Evolutionary conservation across 176 grass and related monocot genomes (phyloP).

Genomic region (Phragmites australis): DNA sequence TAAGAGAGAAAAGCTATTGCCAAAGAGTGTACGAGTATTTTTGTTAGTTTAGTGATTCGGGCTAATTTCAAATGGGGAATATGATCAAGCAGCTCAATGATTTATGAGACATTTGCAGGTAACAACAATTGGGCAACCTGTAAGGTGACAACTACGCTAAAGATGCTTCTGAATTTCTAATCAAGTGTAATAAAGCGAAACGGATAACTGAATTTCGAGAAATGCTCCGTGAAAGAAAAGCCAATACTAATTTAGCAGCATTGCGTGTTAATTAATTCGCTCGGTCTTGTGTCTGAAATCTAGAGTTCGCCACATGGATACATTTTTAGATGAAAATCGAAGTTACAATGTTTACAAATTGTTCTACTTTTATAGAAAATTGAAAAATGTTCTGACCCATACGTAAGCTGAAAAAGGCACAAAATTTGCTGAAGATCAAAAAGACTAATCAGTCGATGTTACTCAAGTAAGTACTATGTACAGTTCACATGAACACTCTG

Average conservation of each 20-base stretch:
- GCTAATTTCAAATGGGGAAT: not conserved
- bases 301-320: not conserved
- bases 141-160: not conserved
- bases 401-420: not conserved
- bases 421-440: not conserved
- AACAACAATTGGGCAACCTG: not conserved
- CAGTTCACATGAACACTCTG: conserved; percentile 33
- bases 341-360: too few species aligned
- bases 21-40: not conserved
- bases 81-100: not conserved
- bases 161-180: not conserved
- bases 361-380: too few species aligned
- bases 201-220: not conserved
- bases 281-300: not conserved
- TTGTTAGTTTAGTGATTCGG: not conserved
- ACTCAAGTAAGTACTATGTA: conserved; percentile 27
- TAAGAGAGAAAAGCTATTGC: not conserved
- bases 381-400: not conserved
- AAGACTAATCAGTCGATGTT: not conserved
- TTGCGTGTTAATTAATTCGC: too few species aligned
- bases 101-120: too few species aligned
- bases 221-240: not conserved
- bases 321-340: not conserved
- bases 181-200: not conserved
- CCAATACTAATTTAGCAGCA: too few species aligned